These are phyloP conservation scores for Cucurbitaria berberidis DNA, from an alignment of 2,329 filamentous ascomycete genomes.

Conservation along the genomic window DNA sequence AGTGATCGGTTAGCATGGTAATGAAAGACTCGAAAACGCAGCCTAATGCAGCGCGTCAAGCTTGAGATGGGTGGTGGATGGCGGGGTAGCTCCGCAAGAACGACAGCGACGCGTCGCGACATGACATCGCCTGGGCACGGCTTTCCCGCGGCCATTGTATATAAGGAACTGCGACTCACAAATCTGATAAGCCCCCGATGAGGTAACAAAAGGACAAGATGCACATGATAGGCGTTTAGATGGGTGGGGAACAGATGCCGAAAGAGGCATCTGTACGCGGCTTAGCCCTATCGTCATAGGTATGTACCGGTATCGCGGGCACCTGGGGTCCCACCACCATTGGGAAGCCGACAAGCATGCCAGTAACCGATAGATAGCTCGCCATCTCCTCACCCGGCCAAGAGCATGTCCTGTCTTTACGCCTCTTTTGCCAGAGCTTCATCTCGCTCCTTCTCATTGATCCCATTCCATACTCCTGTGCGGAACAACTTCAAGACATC, in stretches of 20 bases:
- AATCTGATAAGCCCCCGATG: neutral
- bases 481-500: constrained; percentile 12
- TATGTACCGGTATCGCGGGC: no score
- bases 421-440: constrained; percentile 26
- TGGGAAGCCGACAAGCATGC: constrained; percentile 12
- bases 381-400: constrained; percentile 21
- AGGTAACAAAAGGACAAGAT: neutral
- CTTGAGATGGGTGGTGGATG: constrained; percentile 1
- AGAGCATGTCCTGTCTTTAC: constrained; percentile 32
- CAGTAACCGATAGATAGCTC: constrained; percentile 25
- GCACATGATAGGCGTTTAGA: constrained; percentile 15
- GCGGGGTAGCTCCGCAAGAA: constrained; percentile 20
- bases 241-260: constrained; percentile 16
- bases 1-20: neutral
- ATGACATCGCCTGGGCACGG: neutral
- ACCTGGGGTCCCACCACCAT: constrained; percentile 31
- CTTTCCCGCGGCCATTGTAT: neutral
- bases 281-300: constrained; percentile 24
- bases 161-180: constrained; percentile 2
- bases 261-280: constrained; percentile 36
- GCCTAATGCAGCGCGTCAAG: neutral
- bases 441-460: constrained; percentile 2
- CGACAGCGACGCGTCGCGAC: constrained; percentile 11
- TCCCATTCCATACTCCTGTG: constrained; percentile 7
- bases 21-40: neutral